Conservation (phyloP, 2,329 filamentous ascomycete genomes). For the Mariannaea elegans region DNA sequence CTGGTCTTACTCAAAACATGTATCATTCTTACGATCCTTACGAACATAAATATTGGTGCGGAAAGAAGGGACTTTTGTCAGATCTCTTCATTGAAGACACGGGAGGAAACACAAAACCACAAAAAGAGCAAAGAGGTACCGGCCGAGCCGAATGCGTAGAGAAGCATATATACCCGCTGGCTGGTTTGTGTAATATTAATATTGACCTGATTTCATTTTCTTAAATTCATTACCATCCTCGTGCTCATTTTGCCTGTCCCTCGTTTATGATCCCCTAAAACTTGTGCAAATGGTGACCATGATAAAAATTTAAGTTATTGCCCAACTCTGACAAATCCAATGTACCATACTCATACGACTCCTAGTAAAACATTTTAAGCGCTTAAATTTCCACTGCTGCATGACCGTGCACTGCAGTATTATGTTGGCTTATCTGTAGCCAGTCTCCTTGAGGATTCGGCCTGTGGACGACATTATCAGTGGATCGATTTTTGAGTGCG, state of each 20-base stretch:
- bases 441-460: too few relatives aligned
- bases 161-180: constrained; percentile 44
- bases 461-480: too few relatives aligned
- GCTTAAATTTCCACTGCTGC: too few relatives aligned
- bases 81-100: constrained; percentile 25
- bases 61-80: constrained; percentile 32
- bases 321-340: too few relatives aligned
- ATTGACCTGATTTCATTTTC: constrained; percentile 34
- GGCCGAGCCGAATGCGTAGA: constrained; percentile 42
- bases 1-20: constrained; percentile 33
- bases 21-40: constrained; percentile 69
- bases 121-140: constrained; percentile 36
- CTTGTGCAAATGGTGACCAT: neutral
- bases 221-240: constrained; percentile 22
- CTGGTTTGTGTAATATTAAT: constrained; percentile 48
- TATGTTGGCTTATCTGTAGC: too few relatives aligned
- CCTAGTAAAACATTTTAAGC: too few relatives aligned
- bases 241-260: constrained; percentile 23
- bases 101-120: constrained; percentile 29
- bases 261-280: neutral
- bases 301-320: too few relatives aligned
- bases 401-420: too few relatives aligned
- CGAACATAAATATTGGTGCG: constrained; percentile 50
- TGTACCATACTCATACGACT: too few relatives aligned
- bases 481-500: too few relatives aligned